These are phyloP conservation scores for Geoglossum cookeanum DNA, from an alignment of 2,329 filamentous ascomycete genomes.

Conservation along the genomic window DNA sequence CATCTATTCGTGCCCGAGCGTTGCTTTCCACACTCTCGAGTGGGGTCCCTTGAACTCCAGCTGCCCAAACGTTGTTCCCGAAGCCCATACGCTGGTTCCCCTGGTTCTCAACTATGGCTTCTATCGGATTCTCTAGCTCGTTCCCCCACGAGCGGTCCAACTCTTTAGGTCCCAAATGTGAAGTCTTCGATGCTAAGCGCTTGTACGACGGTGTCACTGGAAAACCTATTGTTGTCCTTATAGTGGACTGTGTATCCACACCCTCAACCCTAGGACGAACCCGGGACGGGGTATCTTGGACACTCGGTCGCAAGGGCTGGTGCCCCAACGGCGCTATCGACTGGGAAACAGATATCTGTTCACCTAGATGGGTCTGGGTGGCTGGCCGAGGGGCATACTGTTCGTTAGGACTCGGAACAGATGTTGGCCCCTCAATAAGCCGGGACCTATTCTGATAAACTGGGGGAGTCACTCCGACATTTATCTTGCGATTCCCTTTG, in stretches of 20 bases:
- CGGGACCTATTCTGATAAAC: neutral
- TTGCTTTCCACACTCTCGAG: neutral
- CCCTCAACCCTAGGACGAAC: neutral
- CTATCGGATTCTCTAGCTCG: neutral
- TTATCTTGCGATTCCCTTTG: conserved; percentile 11
- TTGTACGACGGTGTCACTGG: neutral
- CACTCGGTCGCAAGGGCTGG: neutral
- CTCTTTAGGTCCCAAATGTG: neutral
- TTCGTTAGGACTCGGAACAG: neutral
- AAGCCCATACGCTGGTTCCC: neutral
- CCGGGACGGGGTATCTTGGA: conserved; percentile 1
- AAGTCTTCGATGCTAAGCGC: neutral
- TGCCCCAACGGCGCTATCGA: neutral
- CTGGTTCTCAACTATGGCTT: neutral
- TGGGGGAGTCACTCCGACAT: conserved; percentile 1
- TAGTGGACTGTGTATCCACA: neutral
- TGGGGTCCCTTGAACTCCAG: neutral
- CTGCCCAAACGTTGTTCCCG: neutral
- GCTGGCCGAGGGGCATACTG: neutral
- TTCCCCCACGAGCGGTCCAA: neutral
- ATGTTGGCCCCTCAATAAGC: neutral
- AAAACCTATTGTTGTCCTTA: neutral
- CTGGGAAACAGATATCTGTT: neutral
- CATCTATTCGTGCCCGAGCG: neutral
- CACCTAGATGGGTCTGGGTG: neutral